Conservation (phyloP, 140 eudicot species). For the Oenanthe javanica region DNA sequence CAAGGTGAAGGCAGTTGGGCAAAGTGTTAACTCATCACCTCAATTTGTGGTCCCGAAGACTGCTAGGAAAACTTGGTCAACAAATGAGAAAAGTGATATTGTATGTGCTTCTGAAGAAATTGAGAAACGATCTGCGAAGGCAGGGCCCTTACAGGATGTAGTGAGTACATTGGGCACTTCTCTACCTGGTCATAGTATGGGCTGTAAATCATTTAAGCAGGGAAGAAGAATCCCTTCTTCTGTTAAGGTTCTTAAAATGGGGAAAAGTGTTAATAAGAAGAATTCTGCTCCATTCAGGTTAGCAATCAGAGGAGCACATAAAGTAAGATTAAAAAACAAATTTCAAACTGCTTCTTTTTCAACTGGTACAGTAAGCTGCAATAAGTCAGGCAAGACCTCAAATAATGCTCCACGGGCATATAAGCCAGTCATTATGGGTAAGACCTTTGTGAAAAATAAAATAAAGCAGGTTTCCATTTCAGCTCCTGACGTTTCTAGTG, state of each 20-base stretch:
- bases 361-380: constrained; percentile 27
- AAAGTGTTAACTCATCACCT: constrained; percentile 48
- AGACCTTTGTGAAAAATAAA: constrained; percentile 49
- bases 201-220: constrained; percentile 23
- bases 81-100: constrained; percentile 20
- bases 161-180: constrained; percentile 21
- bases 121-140: constrained; percentile 19
- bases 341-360: constrained; percentile 26
- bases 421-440: constrained; percentile 54
- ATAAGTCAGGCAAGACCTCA: constrained; percentile 39
- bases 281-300: constrained; percentile 25
- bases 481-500: constrained; percentile 14
- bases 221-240: constrained; percentile 20
- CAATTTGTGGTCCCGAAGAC: constrained; percentile 17
- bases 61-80: constrained; percentile 15
- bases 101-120: constrained; percentile 23
- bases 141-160: constrained; percentile 27
- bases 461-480: constrained; percentile 32
- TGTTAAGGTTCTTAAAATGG: constrained; percentile 16
- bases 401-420: constrained; percentile 42
- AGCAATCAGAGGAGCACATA: constrained; percentile 30
- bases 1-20: constrained; percentile 27
- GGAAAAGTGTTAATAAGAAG: constrained; percentile 20
- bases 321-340: constrained; percentile 41
- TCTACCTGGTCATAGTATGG: constrained; percentile 12